Evolutionary conservation across 2,329 filamentous ascomycete genomes (phyloP).

Genomic region (Ophiocordyceps camponoti-saundersi): DNA sequence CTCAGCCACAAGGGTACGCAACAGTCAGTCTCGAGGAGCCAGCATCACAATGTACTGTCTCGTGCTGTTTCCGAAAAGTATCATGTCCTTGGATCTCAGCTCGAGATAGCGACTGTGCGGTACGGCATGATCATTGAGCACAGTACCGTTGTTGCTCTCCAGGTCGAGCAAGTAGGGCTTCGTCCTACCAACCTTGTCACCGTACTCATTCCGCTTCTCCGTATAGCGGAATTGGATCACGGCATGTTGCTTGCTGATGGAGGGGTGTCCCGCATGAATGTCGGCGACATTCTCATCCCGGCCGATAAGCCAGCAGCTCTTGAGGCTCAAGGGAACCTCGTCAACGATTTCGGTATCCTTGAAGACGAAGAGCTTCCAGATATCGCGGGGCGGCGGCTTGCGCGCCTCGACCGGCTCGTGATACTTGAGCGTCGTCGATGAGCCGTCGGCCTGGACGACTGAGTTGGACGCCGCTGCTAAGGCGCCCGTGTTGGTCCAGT

Average conservation of each 20-base stretch:
- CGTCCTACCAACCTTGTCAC: conserved; percentile 63
- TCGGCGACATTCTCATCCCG: conserved; percentile 70
- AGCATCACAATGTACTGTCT: conserved; percentile 96
- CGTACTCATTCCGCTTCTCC: conserved; percentile 71
- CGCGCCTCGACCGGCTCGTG: conserved; percentile 88
- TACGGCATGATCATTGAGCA: conserved; percentile 58
- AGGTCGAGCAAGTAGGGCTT: conserved; percentile 86
- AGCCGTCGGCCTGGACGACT: conserved; percentile 53
- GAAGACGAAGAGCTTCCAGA: conserved; percentile 89
- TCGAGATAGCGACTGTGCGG: conserved; percentile 71
- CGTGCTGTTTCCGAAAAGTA: conserved; percentile 75
- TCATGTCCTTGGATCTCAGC: conserved; percentile 71
- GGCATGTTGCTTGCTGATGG: conserved; percentile 87
- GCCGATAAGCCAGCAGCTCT: conserved; percentile 84
- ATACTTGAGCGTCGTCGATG: conserved; percentile 75
- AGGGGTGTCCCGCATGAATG: conserved; percentile 72
- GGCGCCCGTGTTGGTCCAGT: conserved; percentile 63
- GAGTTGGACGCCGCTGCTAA: conserved; percentile 79
- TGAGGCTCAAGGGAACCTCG: conserved; percentile 56
- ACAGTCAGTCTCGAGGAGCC: conserved; percentile 25
- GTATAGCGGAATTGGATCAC: conserved; percentile 84
- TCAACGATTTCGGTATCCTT: conserved; percentile 68
- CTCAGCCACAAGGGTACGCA: not conserved
- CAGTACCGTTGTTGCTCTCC: conserved; percentile 83
- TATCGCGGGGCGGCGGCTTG: conserved; percentile 60